Percentiles rank a stretch among this genome's conserved stretches.
Conservation (phyloP, 2,329 filamentous ascomycete species). For the Microsporum canis region DNA sequence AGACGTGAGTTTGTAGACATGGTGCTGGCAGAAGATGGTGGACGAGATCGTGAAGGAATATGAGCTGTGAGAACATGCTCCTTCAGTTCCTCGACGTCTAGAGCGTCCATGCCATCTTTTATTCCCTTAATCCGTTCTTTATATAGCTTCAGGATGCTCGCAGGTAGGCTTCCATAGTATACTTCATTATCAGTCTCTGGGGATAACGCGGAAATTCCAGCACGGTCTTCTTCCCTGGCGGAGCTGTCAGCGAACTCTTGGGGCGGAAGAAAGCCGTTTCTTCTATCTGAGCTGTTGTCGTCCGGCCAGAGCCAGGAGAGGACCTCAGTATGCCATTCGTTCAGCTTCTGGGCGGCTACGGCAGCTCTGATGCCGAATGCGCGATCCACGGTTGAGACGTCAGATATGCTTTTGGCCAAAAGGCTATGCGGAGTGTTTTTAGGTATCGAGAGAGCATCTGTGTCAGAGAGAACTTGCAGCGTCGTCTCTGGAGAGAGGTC, state of each 20-base stretch:
- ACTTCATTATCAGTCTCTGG: slow-evolving; percentile 22
- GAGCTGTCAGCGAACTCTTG: not conserved
- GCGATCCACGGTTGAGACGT: slow-evolving; percentile 45
- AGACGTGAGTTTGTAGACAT: slow-evolving; percentile 28
- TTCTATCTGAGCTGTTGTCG: slow-evolving; percentile 23
- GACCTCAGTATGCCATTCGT: slow-evolving; percentile 48
- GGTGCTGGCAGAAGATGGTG: slow-evolving; percentile 36
- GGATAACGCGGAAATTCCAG: not conserved
- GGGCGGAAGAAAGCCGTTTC: slow-evolving; percentile 32
- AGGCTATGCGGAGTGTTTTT: slow-evolving; percentile 30
- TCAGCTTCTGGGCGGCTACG: slow-evolving; percentile 46
- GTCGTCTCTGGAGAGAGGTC: slow-evolving; percentile 46
- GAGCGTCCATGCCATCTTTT: slow-evolving; percentile 34
- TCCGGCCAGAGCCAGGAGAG: slow-evolving; percentile 49
- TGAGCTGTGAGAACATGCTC: slow-evolving; percentile 73
- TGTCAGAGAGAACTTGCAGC: slow-evolving; percentile 38
- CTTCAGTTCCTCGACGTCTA: slow-evolving; percentile 64
- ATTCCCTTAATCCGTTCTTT: slow-evolving; percentile 67
- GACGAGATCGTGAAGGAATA: slow-evolving; percentile 50
- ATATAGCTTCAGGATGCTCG: slow-evolving; percentile 53
- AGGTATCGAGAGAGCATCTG: slow-evolving; percentile 29
- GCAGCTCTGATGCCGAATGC: slow-evolving; percentile 50
- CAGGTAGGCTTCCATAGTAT: slow-evolving; percentile 62
- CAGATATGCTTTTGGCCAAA: slow-evolving; percentile 41
- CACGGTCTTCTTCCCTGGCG: not conserved